These are phyloP conservation scores for Aspergillus puulaauensis DNA, from an alignment of 2,329 filamentous ascomycete genomes.

Conservation along the genomic window DNA sequence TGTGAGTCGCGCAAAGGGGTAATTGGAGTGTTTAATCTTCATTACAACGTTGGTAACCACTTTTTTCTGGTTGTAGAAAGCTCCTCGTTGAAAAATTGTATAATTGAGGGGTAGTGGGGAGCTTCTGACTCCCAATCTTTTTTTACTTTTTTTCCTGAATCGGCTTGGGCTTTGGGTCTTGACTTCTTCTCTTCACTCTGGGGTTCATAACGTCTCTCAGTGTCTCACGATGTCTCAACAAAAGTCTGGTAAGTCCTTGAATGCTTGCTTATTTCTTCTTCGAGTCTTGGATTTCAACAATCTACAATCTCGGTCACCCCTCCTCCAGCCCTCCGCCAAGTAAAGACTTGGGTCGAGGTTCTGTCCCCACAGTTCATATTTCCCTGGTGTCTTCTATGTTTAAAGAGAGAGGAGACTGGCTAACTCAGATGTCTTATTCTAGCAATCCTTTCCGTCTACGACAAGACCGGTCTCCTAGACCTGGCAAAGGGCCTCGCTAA, in stretches of 20 bases:
- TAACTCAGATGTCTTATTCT: constrained; percentile 10
- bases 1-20: background rate
- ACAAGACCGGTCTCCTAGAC: constrained; percentile 95
- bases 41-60: background rate
- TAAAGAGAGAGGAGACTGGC: constrained; percentile 2
- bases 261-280: constrained; percentile 16
- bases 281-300: constrained; percentile 13
- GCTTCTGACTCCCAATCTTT: constrained; percentile 11
- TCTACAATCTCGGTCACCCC: constrained; percentile 1
- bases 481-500: constrained; percentile 86
- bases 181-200: constrained; percentile 14
- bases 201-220: constrained; percentile 21
- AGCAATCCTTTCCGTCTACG: constrained; percentile 96
- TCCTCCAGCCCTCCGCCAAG: constrained; percentile 14
- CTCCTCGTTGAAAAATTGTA: constrained; percentile 4
- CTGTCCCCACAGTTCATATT: constrained; percentile 16
- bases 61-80: background rate
- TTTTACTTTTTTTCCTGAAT: constrained; percentile 10
- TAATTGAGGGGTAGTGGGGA: constrained; percentile 9
- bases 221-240: constrained; percentile 38
- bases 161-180: constrained; percentile 6
- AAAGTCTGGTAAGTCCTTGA: constrained; percentile 37
- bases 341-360: constrained; percentile 16
- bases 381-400: constrained; percentile 13
- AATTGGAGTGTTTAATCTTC: background rate